phyloP scores from a whole-genome alignment of 352 stramenopile species.

The Globisporangium splendens region DNA sequence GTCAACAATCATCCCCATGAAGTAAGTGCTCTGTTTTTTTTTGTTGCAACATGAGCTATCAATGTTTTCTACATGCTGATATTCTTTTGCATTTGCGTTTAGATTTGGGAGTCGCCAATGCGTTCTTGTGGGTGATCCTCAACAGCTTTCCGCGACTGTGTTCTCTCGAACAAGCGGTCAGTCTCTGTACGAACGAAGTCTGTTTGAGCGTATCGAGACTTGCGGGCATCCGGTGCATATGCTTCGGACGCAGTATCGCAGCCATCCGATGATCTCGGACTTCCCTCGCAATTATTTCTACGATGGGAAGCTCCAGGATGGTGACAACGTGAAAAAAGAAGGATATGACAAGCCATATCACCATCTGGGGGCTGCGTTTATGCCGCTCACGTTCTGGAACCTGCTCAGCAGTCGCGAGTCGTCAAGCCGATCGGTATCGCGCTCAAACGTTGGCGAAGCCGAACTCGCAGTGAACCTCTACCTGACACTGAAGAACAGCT shows the following conservation, averaged over 20 bases:
- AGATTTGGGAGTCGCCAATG: slow-evolving; percentile 89
- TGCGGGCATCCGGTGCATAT: slow-evolving; percentile 88
- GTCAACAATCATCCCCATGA: slow-evolving; percentile 88
- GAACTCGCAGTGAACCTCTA: slow-evolving; percentile 88
- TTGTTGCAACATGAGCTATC: not conserved
- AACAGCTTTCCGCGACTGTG: slow-evolving; percentile 92
- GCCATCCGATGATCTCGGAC: slow-evolving; percentile 78
- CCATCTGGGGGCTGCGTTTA: slow-evolving; percentile 64
- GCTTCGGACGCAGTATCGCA: slow-evolving; percentile 85
- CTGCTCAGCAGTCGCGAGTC: slow-evolving; percentile 74
- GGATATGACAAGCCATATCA: slow-evolving; percentile 79
- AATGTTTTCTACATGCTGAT: slow-evolving; percentile 2
- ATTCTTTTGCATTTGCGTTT: not conserved
- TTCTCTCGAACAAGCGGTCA: slow-evolving; percentile 85
- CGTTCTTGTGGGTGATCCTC: slow-evolving; percentile 91
- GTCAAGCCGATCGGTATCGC: slow-evolving; percentile 67
- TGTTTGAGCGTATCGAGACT: slow-evolving; percentile 90
- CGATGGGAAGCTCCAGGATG: slow-evolving; percentile 77
- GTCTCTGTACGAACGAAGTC: slow-evolving; percentile 88
- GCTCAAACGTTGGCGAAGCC: slow-evolving; percentile 75
- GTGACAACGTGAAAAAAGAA: slow-evolving; percentile 65
- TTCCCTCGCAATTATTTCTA: slow-evolving; percentile 88
- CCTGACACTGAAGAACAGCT: slow-evolving; percentile 81
- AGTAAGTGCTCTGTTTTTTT: slow-evolving; percentile 38
- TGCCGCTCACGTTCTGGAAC: slow-evolving; percentile 86